Percentiles rank a stretch among this genome's conserved stretches.
These are phyloP conservation scores for Claviceps sp. DNA, from an alignment of 2,329 filamentous ascomycete genomes.

Conservation along the genomic window DNA sequence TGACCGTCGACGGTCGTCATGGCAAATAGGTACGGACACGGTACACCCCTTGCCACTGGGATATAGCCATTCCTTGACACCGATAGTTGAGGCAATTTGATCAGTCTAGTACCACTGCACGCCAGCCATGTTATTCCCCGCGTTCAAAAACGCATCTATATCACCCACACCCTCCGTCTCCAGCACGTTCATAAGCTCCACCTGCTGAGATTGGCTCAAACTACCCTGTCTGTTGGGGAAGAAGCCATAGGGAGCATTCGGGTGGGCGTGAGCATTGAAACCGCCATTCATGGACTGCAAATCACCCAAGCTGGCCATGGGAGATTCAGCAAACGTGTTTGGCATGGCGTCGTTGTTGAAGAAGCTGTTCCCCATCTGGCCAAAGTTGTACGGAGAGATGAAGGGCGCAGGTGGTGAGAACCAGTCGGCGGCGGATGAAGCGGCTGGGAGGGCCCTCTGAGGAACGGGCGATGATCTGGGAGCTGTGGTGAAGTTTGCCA, in stretches of 20 bases:
- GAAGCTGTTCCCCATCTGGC: conserved; percentile 22
- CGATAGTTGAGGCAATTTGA: no score
- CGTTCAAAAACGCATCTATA: conserved; percentile 46
- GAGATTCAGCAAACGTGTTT: conserved; percentile 16
- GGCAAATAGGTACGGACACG: no score
- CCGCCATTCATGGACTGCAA: conserved; percentile 18
- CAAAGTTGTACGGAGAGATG: conserved; percentile 38
- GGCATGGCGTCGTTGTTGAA: conserved; percentile 28
- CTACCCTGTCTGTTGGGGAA: conserved; percentile 47
- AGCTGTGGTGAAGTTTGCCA: conserved; percentile 13
- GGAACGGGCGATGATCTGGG: conserved; percentile 24
- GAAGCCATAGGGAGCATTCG: conserved; percentile 15
- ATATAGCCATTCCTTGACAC: no score
- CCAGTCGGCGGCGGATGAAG: conserved; percentile 34
- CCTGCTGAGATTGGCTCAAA: conserved; percentile 67
- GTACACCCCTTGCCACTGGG: no score
- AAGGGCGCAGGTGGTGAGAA: conserved; percentile 39
- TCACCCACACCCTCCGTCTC: conserved; percentile 54
- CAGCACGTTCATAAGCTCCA: conserved; percentile 69
- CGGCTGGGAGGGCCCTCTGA: conserved; percentile 30
- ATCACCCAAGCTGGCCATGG: conserved; percentile 14
- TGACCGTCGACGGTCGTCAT: no score
- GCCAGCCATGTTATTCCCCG: conserved; percentile 15
- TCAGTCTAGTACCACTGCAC: conserved; percentile 19
- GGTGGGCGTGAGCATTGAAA: conserved; percentile 8